phyloP scores from a whole-genome alignment of 1,139 yeast genomes.

The Scheffersomyces segobiensis region DNA sequence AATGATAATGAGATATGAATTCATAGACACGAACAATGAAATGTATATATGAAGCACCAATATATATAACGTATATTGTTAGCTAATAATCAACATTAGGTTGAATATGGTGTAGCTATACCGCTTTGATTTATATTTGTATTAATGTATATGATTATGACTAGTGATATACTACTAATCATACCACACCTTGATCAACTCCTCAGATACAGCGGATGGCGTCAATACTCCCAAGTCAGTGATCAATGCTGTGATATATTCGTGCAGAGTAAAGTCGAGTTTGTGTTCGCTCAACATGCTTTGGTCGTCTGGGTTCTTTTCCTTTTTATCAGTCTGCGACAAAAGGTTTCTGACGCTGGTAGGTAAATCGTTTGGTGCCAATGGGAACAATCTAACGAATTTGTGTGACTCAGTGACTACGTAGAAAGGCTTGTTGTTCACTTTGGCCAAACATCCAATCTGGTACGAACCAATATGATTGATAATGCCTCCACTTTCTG shows the following conservation, averaged over 20 bases:
- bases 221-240: constrained; percentile 96
- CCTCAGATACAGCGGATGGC: constrained; percentile 97
- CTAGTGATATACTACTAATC: constrained; percentile 45
- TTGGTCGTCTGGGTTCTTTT: constrained; percentile 26
- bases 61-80: not conserved
- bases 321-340: constrained; percentile 19
- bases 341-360: constrained; percentile 44
- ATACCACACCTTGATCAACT: constrained; percentile 96
- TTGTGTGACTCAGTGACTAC: constrained; percentile 95
- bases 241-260: constrained; percentile 89
- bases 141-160: not conserved
- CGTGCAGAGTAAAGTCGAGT: constrained; percentile 94
- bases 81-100: no score
- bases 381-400: constrained; percentile 93
- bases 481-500: constrained; percentile 97
- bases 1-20: not conserved
- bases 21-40: not conserved
- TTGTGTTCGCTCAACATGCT: constrained; percentile 35
- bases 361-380: constrained; percentile 91
- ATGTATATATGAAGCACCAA: not conserved
- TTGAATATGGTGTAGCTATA: no score
- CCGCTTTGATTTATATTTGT: no score
- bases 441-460: constrained; percentile 88
- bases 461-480: constrained; percentile 96
- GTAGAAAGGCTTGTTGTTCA: constrained; percentile 89